These are phyloP conservation scores for Chamaenerion angustifolium DNA, from an alignment of 345 rosid genomes.

Conservation along the genomic window DNA sequence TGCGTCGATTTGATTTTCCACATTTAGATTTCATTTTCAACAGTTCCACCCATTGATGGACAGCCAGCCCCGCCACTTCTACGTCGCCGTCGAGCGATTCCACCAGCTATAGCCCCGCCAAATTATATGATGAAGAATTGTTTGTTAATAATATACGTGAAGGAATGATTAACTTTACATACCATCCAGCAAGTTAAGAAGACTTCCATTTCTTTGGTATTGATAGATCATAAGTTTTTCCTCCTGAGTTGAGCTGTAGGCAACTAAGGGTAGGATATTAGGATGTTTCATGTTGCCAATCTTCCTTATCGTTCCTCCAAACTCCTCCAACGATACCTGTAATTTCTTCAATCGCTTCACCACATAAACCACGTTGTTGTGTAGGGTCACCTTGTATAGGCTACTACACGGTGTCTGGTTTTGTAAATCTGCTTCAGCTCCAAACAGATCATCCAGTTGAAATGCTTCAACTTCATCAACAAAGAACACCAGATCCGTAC, in stretches of 20 bases:
- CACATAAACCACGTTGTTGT: slow-evolving; percentile 28
- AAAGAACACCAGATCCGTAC: slow-evolving; percentile 34
- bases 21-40: background rate
- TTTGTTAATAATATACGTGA: too few relatives aligned
- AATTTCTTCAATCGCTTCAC: slow-evolving; percentile 42
- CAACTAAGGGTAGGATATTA: slow-evolving; percentile 38
- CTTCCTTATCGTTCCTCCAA: slow-evolving; percentile 23
- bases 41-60: background rate
- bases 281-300: slow-evolving; percentile 47
- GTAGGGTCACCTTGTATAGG: slow-evolving; percentile 38
- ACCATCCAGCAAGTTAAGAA: slow-evolving; percentile 33
- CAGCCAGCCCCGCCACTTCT: slow-evolving; percentile 69
- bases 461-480: slow-evolving; percentile 34
- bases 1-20: slow-evolving; percentile 14
- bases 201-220: slow-evolving; percentile 44
- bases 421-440: slow-evolving; percentile 41
- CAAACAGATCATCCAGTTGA: slow-evolving; percentile 39
- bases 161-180: too few relatives aligned
- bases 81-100: slow-evolving; percentile 74
- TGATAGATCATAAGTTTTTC: slow-evolving; percentile 46
- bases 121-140: too few relatives aligned
- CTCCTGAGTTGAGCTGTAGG: slow-evolving; percentile 26
- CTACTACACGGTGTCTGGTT: slow-evolving; percentile 32
- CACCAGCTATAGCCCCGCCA: too few relatives aligned
- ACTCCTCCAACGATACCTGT: slow-evolving; percentile 29